Percentiles rank a stretch among this genome's conserved stretches.
These are phyloP conservation scores for Mortierella sp. DNA, from an alignment of 371 early-diverging fungal genomes.

Conservation along the genomic window DNA sequence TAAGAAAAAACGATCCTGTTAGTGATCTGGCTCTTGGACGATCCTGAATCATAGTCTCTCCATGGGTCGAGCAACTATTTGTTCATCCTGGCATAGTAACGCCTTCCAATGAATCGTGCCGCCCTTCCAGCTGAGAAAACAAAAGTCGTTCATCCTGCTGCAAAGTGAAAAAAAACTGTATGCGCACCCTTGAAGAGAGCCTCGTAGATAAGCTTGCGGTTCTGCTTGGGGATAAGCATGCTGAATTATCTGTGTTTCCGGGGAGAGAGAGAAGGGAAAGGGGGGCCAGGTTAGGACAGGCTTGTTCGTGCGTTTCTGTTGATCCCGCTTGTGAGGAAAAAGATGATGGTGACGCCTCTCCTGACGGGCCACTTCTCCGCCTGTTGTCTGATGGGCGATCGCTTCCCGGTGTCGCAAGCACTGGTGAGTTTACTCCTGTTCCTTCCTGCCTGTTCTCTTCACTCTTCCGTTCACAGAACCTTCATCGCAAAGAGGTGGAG, in stretches of 20 bases:
- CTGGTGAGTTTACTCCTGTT: neutral
- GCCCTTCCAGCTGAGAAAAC: neutral
- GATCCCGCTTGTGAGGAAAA: neutral
- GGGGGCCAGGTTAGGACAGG: conserved; percentile 10
- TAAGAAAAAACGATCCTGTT: neutral
- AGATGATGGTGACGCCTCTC: conserved; percentile 9
- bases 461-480: neutral
- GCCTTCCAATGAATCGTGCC: neutral
- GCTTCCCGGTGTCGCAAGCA: neutral
- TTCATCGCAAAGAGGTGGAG: neutral
- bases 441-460: neutral
- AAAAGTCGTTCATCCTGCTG: conserved; percentile 25
- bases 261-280: neutral
- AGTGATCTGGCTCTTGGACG: neutral
- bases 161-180: neutral
- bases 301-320: neutral
- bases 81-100: neutral
- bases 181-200: conserved; percentile 87
- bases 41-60: conserved; percentile 13
- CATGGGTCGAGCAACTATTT: conserved; percentile 2
- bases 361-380: neutral
- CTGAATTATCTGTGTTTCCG: conserved; percentile 60
- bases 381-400: neutral
- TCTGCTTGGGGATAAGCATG: conserved; percentile 97
- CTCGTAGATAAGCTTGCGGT: conserved; percentile 97